Evolutionary conservation across 2,329 filamentous ascomycete species (phyloP).

Genomic region (Cladophialophora exuberans): DNA sequence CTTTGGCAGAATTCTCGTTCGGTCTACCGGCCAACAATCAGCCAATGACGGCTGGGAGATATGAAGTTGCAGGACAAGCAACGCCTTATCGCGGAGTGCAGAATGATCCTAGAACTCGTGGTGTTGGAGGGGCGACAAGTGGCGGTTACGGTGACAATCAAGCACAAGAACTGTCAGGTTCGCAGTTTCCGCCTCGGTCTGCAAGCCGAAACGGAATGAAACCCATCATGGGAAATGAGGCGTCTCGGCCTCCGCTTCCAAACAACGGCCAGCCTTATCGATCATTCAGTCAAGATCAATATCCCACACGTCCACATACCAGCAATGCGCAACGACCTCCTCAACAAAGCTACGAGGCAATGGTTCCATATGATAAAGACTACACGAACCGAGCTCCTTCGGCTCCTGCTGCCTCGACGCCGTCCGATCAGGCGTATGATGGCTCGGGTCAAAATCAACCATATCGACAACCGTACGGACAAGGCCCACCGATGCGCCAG

Average conservation of each 20-base stretch:
- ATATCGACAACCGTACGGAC: constrained; percentile 22
- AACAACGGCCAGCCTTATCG: constrained; percentile 17
- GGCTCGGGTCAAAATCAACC: constrained; percentile 24
- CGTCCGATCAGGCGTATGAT: constrained; percentile 30
- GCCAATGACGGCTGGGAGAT: constrained; percentile 1
- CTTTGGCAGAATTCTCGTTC: constrained; percentile 66
- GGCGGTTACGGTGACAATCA: constrained; percentile 13
- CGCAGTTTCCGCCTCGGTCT: constrained; percentile 29
- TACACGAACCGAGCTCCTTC: constrained; percentile 14
- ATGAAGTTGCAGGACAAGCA: constrained; percentile 4
- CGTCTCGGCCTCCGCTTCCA: constrained; percentile 20
- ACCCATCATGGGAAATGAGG: constrained; percentile 2
- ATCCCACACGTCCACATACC: constrained; percentile 23
- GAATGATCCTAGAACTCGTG: constrained; percentile 9
- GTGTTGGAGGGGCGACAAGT: background rate
- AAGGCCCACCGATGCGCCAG: constrained; percentile 23
- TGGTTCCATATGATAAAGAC: constrained; percentile 21
- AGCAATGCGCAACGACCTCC: constrained; percentile 23
- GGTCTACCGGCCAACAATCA: constrained; percentile 61
- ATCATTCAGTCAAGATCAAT: constrained; percentile 25
- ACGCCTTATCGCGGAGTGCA: constrained; percentile 12
- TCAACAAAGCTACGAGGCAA: constrained; percentile 19
- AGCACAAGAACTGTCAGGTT: constrained; percentile 9
- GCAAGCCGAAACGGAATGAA: constrained; percentile 30
- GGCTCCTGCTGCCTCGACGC: constrained; percentile 18